Percentiles rank a stretch among this genome's conserved stretches.
Conservation (phyloP, 2,329 filamentous ascomycete species). For the Tympanopsis confertula region DNA sequence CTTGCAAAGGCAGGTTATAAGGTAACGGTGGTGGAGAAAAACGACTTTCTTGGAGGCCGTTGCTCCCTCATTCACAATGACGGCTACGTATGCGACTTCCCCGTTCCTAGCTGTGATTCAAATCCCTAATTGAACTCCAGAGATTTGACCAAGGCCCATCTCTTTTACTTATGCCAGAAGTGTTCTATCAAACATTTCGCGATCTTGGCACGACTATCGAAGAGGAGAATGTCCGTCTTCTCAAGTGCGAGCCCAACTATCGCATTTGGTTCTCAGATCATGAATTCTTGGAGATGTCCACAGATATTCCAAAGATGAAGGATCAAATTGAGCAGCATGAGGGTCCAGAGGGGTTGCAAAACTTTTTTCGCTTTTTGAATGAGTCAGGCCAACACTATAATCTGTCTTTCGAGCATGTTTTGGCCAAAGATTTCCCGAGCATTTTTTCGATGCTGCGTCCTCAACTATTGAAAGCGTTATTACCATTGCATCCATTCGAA, state of each 20-base stretch:
- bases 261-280: conserved; percentile 63
- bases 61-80: conserved; percentile 53
- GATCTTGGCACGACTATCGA: conserved; percentile 58
- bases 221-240: conserved; percentile 52
- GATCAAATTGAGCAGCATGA: conserved; percentile 61
- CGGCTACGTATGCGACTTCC: conserved; percentile 32
- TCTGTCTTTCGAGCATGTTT: conserved; percentile 50
- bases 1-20: conserved; percentile 58
- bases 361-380: conserved; percentile 55
- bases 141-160: conserved; percentile 70
- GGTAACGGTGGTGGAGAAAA: conserved; percentile 73
- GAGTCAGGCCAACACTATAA: conserved; percentile 64
- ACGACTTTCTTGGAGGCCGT: conserved; percentile 59
- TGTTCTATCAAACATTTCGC: conserved; percentile 58
- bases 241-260: conserved; percentile 69
- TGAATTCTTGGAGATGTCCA: conserved; percentile 48
- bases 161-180: conserved; percentile 56
- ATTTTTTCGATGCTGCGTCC: conserved; percentile 43
- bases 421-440: conserved; percentile 56
- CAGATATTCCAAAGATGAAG: conserved; percentile 63
- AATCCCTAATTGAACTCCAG: conserved; percentile 12
- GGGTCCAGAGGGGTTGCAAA: conserved; percentile 56
- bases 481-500: conserved; percentile 58
- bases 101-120: background rate
- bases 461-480: conserved; percentile 43